Percentiles rank a stretch among this genome's conserved stretches.
phyloP scores from a whole-genome alignment of 805 yeast genomes.

The Candida peoriensis region DNA sequence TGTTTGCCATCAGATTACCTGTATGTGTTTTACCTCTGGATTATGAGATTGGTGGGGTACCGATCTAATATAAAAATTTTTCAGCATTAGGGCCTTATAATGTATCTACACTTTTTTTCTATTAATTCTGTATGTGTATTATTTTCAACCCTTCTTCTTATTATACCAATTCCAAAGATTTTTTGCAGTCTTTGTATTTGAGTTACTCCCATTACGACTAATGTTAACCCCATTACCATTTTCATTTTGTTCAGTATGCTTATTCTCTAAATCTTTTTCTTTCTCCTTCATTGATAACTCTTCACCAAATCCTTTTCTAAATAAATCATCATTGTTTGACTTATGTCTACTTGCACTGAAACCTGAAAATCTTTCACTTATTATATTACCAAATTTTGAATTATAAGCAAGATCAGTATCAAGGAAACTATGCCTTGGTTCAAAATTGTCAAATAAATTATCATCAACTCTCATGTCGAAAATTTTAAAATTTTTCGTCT shows the following conservation, averaged over 20 bases:
- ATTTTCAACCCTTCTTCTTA: slow-evolving; percentile 8
- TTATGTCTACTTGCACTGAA: neutral
- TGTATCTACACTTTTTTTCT: neutral
- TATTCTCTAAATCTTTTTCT: slow-evolving; percentile 1
- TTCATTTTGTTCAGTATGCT: slow-evolving; percentile 3
- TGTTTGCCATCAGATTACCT: slow-evolving; percentile 41
- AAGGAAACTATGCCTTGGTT: slow-evolving; percentile 37
- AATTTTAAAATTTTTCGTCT: slow-evolving; percentile 47
- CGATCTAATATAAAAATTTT: slow-evolving; percentile 7
- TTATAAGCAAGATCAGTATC: slow-evolving; percentile 13
- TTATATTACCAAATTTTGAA: too few species aligned
- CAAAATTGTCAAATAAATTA: slow-evolving; percentile 60
- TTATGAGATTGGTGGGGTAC: slow-evolving; percentile 44
- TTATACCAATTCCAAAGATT: slow-evolving; percentile 12
- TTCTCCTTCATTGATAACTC: slow-evolving; percentile 1
- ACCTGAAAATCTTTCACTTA: slow-evolving; percentile 18
- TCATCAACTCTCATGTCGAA: slow-evolving; percentile 60
- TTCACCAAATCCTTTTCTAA: neutral
- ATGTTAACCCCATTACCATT: neutral
- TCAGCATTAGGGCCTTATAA: neutral
- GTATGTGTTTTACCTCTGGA: slow-evolving; percentile 40
- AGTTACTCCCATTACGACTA: slow-evolving; percentile 1
- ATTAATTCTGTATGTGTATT: slow-evolving; percentile 1
- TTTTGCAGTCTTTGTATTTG: slow-evolving; percentile 3
- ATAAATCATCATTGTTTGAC: neutral